Conservation (phyloP, 768 basidiomycete species). For the Lactarius evosmus region DNA sequence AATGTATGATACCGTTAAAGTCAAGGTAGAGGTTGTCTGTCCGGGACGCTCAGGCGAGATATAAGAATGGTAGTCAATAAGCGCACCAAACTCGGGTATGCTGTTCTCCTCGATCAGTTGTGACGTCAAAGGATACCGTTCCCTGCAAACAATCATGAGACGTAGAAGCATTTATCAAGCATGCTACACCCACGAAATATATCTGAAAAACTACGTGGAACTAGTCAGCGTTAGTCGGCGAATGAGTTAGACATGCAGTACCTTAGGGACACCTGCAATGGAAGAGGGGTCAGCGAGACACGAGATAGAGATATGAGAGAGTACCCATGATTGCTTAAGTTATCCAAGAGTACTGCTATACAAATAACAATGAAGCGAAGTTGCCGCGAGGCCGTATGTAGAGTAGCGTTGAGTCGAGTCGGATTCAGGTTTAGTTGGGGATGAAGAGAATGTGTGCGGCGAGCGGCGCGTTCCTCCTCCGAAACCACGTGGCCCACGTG, state of each 20-base stretch:
- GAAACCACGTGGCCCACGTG: slow-evolving; percentile 17
- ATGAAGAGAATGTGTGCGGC: neutral
- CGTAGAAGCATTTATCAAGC: neutral
- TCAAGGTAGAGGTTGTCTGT: slow-evolving; percentile 89
- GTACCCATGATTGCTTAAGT: slow-evolving; percentile 23
- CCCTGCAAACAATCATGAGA: slow-evolving; percentile 45
- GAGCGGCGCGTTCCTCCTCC: neutral
- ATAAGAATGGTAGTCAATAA: slow-evolving; percentile 1
- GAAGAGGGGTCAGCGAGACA: slow-evolving; percentile 8
- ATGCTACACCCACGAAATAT: slow-evolving; percentile 69
- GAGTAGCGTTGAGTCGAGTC: neutral
- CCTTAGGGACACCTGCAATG: slow-evolving; percentile 48
- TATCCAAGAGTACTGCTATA: neutral
- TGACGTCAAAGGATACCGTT: slow-evolving; percentile 96
- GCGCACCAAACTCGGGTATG: slow-evolving; percentile 93
- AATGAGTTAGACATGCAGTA: slow-evolving; percentile 24
- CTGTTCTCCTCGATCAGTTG: slow-evolving; percentile 98
- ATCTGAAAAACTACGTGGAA: slow-evolving; percentile 81
- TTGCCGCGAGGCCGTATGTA: neutral
- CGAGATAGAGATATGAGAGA: neutral
- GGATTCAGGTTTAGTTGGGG: neutral
- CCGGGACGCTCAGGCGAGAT: slow-evolving; percentile 16
- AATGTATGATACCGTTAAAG: slow-evolving; percentile 92
- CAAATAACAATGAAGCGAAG: neutral
- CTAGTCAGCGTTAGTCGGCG: slow-evolving; percentile 2